Evolutionary conservation across 1,139 yeast genomes (phyloP).

Genomic region (Taphrina communis): DNA sequence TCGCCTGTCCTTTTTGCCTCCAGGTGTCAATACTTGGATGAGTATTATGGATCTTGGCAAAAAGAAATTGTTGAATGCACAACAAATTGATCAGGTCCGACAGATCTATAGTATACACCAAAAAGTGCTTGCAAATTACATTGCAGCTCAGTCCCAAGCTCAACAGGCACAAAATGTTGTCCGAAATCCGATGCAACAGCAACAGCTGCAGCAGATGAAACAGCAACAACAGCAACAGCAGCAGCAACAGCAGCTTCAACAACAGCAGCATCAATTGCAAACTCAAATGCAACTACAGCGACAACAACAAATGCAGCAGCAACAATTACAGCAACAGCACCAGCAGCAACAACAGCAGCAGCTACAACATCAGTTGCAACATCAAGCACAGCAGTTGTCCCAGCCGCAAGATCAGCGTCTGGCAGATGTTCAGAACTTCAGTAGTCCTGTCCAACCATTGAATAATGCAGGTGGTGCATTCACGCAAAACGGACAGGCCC

Average conservation of each 20-base stretch:
- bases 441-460: constrained; percentile 5
- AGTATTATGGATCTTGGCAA: constrained; percentile 31
- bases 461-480: neutral
- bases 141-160: constrained; percentile 7
- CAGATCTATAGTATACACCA: constrained; percentile 29
- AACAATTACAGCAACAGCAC: constrained; percentile 3
- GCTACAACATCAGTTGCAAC: constrained; percentile 15
- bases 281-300: constrained; percentile 10
- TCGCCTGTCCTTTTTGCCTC: constrained; percentile 18
- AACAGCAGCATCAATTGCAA: constrained; percentile 29
- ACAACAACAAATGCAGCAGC: constrained; percentile 22
- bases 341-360: constrained; percentile 11
- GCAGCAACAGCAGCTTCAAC: constrained; percentile 30
- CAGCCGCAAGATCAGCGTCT: constrained; percentile 4
- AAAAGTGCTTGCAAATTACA: constrained; percentile 11
- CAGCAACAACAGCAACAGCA: constrained; percentile 29
- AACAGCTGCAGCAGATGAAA: constrained; percentile 18
- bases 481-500: neutral
- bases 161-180: constrained; percentile 13
- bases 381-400: constrained; percentile 10
- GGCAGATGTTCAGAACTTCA: neutral
- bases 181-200: constrained; percentile 8
- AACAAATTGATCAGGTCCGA: constrained; percentile 29
- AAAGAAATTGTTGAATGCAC: constrained; percentile 21
- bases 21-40: constrained; percentile 31